Base-by-base conservation (phyloP, 495 filamentous ascomycete species). In the Copromyces sp. region DNA sequence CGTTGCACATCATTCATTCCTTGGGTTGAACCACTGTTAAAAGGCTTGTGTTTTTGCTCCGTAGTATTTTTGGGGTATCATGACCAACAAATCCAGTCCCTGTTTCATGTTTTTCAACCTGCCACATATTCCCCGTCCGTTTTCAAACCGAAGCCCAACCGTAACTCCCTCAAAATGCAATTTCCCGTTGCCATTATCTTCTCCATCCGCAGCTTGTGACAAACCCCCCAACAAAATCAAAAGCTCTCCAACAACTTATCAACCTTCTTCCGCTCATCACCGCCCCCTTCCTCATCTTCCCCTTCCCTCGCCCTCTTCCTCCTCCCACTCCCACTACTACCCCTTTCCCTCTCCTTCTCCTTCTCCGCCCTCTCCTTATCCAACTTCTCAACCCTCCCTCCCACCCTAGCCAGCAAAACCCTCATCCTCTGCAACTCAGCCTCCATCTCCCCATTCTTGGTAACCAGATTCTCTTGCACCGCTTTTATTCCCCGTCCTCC, bases 381-480 rank as follows among this genome's bases (percentile, higher is more conserved):
- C 45, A 85, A 69, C 75, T 77, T 79, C 45, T 76, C 79, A 4
- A 93, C 83, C 70, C 91, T 84, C 3, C 85, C 91, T 3, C 88
- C 87, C 37, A 95, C 90, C 61, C 92, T 86, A 24, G 90, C 89
- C 59, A 92, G 88, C 72, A 97, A 82, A 79, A 93, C 87, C 44
- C 90, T 87, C 89, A 93, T 94, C 75, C 86, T 89, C 77, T 91
- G 88, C 74, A 97, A 77, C 80, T 96, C 93, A 47, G 84, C 82
- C 74, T 89, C 88, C 32, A 97, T 78, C 75, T 90, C 89, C n/a
- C 90, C 91, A 79, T 93, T 90, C 59, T 87, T 87, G 16, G 88
- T 91, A 11, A 93, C 86, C 20, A 97, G 82, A 80, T 95, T 96
- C 32, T 90, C 89, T 76, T 97, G 93, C 35, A 97, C 87, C 61